Conservation (phyloP, 768 basidiomycete species). For the Arthromyces matolae region DNA sequence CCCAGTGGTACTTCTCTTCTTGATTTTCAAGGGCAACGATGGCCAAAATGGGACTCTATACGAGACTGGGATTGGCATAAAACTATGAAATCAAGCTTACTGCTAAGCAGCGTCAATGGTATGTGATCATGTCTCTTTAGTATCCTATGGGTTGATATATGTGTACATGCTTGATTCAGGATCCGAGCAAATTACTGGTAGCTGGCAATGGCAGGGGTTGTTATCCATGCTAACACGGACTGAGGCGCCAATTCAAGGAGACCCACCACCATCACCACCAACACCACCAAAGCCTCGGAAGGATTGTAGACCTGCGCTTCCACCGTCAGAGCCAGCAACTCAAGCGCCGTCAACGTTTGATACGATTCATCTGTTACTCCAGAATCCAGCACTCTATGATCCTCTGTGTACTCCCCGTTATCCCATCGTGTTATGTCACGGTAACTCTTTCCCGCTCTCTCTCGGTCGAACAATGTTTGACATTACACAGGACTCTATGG, state of each 20-base stretch:
- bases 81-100: constrained; percentile 1
- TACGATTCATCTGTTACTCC: constrained; percentile 66
- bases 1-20: constrained; percentile 10
- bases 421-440: constrained; percentile 95
- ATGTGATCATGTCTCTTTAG: background rate
- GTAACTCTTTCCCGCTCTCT: constrained; percentile 37
- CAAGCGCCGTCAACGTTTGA: constrained; percentile 31
- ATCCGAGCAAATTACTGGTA: constrained; percentile 12
- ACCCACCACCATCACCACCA: constrained; percentile 21
- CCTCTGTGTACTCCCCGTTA: constrained; percentile 78
- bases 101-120: constrained; percentile 6
- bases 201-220: constrained; percentile 27
- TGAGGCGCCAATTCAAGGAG: constrained; percentile 11
- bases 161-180: constrained; percentile 1
- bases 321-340: constrained; percentile 20
- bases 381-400: constrained; percentile 74
- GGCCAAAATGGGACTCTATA: constrained; percentile 27
- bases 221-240: constrained; percentile 19
- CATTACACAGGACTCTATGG: constrained; percentile 75
- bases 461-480: background rate
- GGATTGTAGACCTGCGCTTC: constrained; percentile 5
- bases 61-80: constrained; percentile 23
- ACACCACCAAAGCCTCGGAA: constrained; percentile 16
- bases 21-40: constrained; percentile 19
- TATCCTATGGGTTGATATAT: no score